Evolutionary conservation across 75 land plant species (phyloP).

Genomic region (Sequoia sempervirens): DNA sequence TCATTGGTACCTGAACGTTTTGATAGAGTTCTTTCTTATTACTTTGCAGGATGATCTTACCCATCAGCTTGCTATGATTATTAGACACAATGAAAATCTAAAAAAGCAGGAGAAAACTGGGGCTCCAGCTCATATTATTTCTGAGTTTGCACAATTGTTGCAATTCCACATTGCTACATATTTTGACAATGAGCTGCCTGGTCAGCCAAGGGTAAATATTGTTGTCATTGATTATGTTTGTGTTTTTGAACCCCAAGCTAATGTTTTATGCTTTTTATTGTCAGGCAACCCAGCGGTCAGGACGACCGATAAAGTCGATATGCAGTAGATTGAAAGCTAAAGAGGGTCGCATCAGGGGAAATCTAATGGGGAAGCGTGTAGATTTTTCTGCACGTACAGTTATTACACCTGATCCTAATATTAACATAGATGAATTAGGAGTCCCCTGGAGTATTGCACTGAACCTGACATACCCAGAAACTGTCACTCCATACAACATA

Average conservation of each 20-base stretch:
- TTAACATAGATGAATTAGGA: conserved; percentile 95
- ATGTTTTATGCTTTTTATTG: background rate
- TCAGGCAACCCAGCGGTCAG: conserved; percentile 95
- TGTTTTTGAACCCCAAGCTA: background rate
- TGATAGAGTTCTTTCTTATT: background rate
- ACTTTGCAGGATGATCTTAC: conserved; percentile 85
- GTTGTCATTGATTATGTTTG: background rate
- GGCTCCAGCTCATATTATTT: conserved; percentile 92
- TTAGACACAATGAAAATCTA: conserved; percentile 86
- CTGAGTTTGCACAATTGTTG: conserved; percentile 88
- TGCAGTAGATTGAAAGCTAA: conserved; percentile 97
- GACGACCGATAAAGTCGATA: conserved; percentile 93
- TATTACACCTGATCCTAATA: conserved; percentile 96
- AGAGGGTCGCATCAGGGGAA: conserved; percentile 94
- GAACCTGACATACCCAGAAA: conserved; percentile 95
- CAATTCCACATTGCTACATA: conserved; percentile 98
- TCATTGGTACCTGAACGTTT: background rate
- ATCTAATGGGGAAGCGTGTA: conserved; percentile 97
- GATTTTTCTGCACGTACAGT: conserved; percentile 98
- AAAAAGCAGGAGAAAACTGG: conserved; percentile 93
- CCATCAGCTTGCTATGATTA: conserved; percentile 96
- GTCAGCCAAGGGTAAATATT: conserved; percentile 86
- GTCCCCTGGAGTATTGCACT: conserved; percentile 99
- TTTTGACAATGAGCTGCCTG: conserved; percentile 98
- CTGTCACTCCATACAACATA: conserved; percentile 97